These are phyloP conservation scores for Mixia osmundae DNA, from an alignment of 1,284 basidiomycete genomes.

Conservation along the genomic window DNA sequence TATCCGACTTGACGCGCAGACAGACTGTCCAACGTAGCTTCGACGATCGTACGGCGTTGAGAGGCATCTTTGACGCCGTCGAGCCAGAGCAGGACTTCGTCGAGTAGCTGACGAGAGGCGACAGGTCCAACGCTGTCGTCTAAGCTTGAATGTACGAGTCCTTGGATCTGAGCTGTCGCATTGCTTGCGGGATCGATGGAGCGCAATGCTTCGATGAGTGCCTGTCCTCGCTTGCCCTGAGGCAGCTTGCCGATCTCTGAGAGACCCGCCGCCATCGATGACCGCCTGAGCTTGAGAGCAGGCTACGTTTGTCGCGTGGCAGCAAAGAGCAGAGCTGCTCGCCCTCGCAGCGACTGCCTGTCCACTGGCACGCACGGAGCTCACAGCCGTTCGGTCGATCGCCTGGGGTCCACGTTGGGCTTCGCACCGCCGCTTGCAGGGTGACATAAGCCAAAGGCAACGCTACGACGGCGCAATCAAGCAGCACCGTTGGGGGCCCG, in stretches of 20 bases:
- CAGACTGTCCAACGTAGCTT: constrained; percentile 43
- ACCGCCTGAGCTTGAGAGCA: too few species aligned
- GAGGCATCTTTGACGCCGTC: constrained; percentile 33
- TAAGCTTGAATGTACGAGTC: constrained; percentile 3
- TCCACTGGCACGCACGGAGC: too few species aligned
- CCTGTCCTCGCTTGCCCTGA: neutral
- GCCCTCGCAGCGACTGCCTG: too few species aligned
- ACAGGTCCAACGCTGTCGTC: constrained; percentile 20
- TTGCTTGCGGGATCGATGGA: neutral
- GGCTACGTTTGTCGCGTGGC: too few species aligned
- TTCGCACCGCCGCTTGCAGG: too few species aligned
- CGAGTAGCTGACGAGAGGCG: constrained; percentile 56
- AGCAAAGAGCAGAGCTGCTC: too few species aligned
- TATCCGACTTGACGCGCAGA: constrained; percentile 61
- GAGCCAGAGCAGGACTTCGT: constrained; percentile 45
- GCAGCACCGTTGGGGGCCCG: too few species aligned
- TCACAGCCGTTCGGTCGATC: too few species aligned
- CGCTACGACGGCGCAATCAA: too few species aligned
- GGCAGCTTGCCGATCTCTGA: neutral
- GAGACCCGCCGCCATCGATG: neutral
- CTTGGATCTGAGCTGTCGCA: constrained; percentile 3
- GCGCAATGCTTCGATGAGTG: neutral
- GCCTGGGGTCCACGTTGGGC: too few species aligned
- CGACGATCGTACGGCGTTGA: constrained; percentile 40
- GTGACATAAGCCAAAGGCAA: too few species aligned